phyloP scores from a whole-genome alignment of 108 stramenopile species.

The Nitzschia inconspicua region DNA sequence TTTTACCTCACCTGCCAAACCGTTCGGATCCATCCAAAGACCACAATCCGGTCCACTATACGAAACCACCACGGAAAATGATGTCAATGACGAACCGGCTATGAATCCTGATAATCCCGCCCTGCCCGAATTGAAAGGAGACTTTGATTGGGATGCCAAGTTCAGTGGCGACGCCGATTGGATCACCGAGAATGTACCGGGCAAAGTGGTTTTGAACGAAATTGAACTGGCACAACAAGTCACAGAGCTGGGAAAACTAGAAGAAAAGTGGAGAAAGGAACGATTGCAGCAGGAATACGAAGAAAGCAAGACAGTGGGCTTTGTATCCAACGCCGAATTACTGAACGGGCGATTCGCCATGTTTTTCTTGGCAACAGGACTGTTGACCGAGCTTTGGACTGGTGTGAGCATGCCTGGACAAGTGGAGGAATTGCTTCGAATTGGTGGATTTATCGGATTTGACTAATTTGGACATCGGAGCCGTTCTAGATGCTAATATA shows the following conservation, averaged over 20 bases:
- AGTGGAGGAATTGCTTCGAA: conserved; percentile 88
- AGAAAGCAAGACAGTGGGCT: conserved; percentile 66
- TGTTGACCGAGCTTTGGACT: conserved; percentile 92
- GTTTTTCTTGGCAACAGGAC: conserved; percentile 90
- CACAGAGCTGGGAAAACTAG: conserved; percentile 61
- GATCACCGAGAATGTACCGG: conserved; percentile 83
- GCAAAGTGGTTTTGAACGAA: conserved; percentile 80
- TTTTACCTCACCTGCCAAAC: too few species aligned
- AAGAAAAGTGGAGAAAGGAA: conserved; percentile 70
- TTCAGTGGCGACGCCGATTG: conserved; percentile 78
- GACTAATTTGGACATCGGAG: conserved; percentile 12
- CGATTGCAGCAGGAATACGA: conserved; percentile 64
- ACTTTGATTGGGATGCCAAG: conserved; percentile 88
- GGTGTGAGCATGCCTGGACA: conserved; percentile 89
- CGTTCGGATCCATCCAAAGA: not conserved
- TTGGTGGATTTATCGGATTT: conserved; percentile 84
- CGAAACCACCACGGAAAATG: too few species aligned
- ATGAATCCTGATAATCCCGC: conserved; percentile 73
- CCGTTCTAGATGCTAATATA: not conserved
- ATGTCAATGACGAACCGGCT: conserved; percentile 35
- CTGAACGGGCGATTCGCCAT: conserved; percentile 89
- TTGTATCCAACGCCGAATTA: conserved; percentile 71
- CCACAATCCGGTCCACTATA: not conserved
- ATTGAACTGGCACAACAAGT: conserved; percentile 79
- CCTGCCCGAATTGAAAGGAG: conserved; percentile 79